Percentiles rank a stretch among this genome's conserved stretches.
Conservation (phyloP, 1,139 yeast genomes). For the Hyphopichia wangnamkhiaoensis region DNA sequence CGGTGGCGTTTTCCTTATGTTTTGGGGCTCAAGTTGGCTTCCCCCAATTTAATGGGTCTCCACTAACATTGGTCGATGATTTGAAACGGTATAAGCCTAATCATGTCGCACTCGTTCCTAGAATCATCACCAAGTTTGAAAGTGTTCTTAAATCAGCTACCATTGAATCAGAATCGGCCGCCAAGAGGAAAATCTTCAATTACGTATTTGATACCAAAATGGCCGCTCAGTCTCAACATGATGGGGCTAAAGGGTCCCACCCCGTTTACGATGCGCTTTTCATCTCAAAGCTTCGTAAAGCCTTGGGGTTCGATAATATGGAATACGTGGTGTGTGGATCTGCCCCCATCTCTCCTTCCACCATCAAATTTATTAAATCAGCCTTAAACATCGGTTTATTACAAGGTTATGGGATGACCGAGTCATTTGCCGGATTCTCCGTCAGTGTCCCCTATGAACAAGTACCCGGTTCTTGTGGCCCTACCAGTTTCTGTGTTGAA, state of each 20-base stretch:
- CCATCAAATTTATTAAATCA: conserved; percentile 62
- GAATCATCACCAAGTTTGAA: conserved; percentile 65
- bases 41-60: conserved; percentile 45
- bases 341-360: conserved; percentile 69
- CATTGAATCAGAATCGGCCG: conserved; percentile 19
- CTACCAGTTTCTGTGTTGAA: conserved; percentile 54
- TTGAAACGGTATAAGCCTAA: conserved; percentile 56
- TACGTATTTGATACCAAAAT: conserved; percentile 20
- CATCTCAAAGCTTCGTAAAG: conserved; percentile 51
- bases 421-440: conserved; percentile 66
- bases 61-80: conserved; percentile 55
- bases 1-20: conserved; percentile 27
- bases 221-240: conserved; percentile 17
- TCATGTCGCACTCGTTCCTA: conserved; percentile 59
- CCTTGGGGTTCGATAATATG: conserved; percentile 58
- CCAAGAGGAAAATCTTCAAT: conserved; percentile 18
- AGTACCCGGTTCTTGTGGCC: conserved; percentile 66
- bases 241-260: conserved; percentile 27
- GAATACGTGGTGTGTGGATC: conserved; percentile 57
- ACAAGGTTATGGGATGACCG: conserved; percentile 83
- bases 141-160: conserved; percentile 44
- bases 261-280: conserved; percentile 50
- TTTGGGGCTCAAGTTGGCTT: conserved; percentile 45
- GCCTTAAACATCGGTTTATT: conserved; percentile 57
- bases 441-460: conserved; percentile 42